Conservation (phyloP, 164 flowering plant species). For the Amborella trichopoda region DNA sequence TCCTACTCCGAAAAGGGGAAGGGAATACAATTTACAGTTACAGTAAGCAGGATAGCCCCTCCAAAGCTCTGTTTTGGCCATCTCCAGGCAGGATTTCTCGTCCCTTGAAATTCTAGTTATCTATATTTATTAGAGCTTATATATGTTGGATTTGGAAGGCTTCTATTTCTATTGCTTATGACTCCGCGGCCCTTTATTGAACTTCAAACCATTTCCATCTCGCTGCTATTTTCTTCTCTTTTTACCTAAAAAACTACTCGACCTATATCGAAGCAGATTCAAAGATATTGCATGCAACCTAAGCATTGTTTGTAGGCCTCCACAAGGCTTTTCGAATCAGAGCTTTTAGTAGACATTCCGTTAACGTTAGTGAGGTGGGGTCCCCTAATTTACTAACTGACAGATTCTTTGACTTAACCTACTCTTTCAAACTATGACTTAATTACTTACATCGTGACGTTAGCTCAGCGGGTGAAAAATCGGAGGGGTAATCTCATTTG, state of each 20-base stretch:
- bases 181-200: not conserved
- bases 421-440: not conserved
- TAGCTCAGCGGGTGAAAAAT: too few species aligned
- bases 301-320: not conserved
- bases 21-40: not conserved
- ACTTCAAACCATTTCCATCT: not conserved
- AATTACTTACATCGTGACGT: not conserved
- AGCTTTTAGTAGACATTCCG: not conserved
- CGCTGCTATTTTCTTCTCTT: not conserved
- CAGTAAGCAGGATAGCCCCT: not conserved
- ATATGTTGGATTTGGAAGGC: not conserved
- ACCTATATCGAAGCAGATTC: not conserved
- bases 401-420: not conserved
- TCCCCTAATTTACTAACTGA: not conserved
- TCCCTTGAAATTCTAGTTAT: too few species aligned
- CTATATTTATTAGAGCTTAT: not conserved
- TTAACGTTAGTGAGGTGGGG: not conserved
- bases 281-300: not conserved
- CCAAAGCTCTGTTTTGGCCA: not conserved
- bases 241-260: not conserved
- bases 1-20: not conserved
- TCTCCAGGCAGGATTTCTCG: not conserved
- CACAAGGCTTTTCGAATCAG: not conserved
- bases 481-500: not conserved
- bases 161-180: not conserved